phyloP scores from a whole-genome alignment of 192 early-diverging fungal species.

The Glomus cerebriforme region DNA sequence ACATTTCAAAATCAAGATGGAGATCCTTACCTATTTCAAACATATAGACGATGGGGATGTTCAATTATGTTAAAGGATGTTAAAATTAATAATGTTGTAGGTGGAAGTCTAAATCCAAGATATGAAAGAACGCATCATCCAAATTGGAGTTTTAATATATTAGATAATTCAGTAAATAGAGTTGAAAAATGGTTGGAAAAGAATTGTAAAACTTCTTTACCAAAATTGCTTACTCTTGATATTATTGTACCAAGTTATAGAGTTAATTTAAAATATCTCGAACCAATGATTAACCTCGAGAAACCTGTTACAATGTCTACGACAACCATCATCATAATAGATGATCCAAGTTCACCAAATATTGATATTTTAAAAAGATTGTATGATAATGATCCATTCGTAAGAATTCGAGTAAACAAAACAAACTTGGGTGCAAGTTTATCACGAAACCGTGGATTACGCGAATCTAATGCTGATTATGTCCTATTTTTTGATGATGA shows the following conservation, averaged over 20 bases:
- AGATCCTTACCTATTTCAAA: conserved; percentile 16
- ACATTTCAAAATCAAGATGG: conserved; percentile 23
- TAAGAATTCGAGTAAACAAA: neutral
- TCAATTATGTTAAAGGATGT: neutral
- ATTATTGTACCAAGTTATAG: conserved; percentile 9
- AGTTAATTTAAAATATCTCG: conserved; percentile 3
- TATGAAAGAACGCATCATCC: neutral
- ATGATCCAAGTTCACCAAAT: conserved; percentile 4
- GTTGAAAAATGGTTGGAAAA: conserved; percentile 4
- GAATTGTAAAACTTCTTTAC: neutral
- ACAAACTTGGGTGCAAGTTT: conserved; percentile 20
- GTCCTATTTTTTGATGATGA: conserved; percentile 27
- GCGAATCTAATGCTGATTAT: conserved; percentile 11
- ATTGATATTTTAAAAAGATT: neutral
- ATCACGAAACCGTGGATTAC: conserved; percentile 17
- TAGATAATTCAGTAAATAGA: neutral
- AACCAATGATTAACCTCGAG: conserved; percentile 9
- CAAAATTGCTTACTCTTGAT: conserved; percentile 3
- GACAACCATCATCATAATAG: neutral
- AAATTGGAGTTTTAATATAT: neutral
- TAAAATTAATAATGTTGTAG: neutral
- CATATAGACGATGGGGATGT: conserved; percentile 18
- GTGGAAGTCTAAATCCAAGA: neutral
- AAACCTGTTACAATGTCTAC: conserved; percentile 3
- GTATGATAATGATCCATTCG: neutral